Percentiles rank a stretch among this genome's conserved stretches.
Evolutionary conservation across 306 rosid species (phyloP).

Genomic region (Malus orientalis): DNA sequence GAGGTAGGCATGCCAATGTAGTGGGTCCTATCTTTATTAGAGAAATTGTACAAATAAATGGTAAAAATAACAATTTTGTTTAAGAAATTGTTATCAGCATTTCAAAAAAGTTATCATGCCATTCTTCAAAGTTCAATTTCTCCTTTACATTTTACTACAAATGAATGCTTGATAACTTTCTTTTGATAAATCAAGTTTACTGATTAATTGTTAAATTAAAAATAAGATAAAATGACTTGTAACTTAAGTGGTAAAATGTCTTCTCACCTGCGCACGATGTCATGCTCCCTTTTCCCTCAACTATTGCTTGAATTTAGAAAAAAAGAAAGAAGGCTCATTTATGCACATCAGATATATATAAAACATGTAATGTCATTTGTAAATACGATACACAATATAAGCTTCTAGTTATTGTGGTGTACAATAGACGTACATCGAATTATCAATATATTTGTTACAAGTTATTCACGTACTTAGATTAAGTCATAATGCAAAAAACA

Average conservation of each 20-base stretch:
- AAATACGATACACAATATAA: neutral
- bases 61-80: too few species aligned
- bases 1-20: rapidly evolving
- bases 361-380: too few species aligned
- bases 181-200: neutral
- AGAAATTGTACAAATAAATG: too few species aligned
- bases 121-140: neutral
- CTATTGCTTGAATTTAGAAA: neutral
- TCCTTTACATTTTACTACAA: neutral
- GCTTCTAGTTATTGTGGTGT: neutral
- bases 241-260: neutral
- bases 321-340: neutral
- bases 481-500: too few species aligned
- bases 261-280: neutral
- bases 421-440: too few species aligned
- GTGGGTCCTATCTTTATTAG: rapidly evolving
- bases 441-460: too few species aligned
- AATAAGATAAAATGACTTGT: too few species aligned
- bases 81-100: neutral
- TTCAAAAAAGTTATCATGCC: neutral
- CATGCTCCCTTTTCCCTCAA: neutral
- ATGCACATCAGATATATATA: too few species aligned
- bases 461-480: too few species aligned
- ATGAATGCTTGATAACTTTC: neutral
- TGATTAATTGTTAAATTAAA: too few species aligned